Evolutionary conservation across 1,284 basidiomycete genomes (phyloP), one percentile per base, ranked within the genome.

Genomic region (Ceratobasidium sp.): DNA sequence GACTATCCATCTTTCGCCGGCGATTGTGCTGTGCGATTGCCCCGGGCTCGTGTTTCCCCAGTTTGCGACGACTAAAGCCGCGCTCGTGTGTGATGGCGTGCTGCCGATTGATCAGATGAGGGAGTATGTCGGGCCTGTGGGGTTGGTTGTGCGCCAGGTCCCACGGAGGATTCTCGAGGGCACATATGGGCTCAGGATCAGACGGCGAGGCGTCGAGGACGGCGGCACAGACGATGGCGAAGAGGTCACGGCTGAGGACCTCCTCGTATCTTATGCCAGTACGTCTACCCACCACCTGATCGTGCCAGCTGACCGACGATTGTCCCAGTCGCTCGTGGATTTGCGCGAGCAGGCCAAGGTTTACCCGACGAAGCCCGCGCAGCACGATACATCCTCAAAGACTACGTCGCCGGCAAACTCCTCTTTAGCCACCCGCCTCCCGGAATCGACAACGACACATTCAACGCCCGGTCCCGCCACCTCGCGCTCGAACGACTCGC

Each of bases 1-100:
- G 83, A 99, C 98, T 0, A 96, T 98, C 77, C 89, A 96, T 77
- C 87, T 99, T 31, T 96, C 96, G 0, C 89, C 93, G 34, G 86
- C 88, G 2, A 92, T 98, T 63, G 87, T 94, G 14, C 88, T 99
- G n/a, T 99, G 97, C 80, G 98, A 99, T 85, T 99, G 98, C 84
- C 98, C 98, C 14, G 98, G 98, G 84, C 86, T 99, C 34, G 98
- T 99, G 19, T 99, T 99, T 82, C 98, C 98, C 6, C 98, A 99
- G 80, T 99, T 99, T 82, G 93, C 96, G 6, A 95, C 93, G 43
- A 98, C 95, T 2, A 94, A 94, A 80, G 98, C 97, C 5, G 96
- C 97, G 76, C 86, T 99, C 73, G 93, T 99, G 29, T 98, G 96
- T 78, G 96, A 99, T 80, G 98, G 98, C 77, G 96, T 99, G 1